phyloP scores from a whole-genome alignment of 306 rosid species.

The Quercus rubra region DNA sequence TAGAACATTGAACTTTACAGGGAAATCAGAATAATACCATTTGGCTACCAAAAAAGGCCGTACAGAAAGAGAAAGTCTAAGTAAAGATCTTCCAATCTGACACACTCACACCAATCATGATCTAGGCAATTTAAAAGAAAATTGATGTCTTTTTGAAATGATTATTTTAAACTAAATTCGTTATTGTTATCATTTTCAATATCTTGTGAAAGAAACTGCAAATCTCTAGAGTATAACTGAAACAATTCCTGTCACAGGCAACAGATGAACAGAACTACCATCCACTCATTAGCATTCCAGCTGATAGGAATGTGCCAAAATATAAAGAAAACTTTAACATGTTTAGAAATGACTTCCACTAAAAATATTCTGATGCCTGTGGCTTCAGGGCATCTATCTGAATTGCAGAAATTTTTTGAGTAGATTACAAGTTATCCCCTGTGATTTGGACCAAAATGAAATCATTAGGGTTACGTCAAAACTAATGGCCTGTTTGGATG shows the following conservation, averaged over 20 bases:
- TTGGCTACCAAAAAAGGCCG: too few species aligned
- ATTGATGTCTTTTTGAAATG: background rate
- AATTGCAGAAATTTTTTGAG: background rate
- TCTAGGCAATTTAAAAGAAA: background rate
- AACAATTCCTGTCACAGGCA: background rate
- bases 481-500: too few species aligned
- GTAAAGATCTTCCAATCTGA: background rate
- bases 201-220: background rate
- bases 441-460: too few species aligned
- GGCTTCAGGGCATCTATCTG: background rate
- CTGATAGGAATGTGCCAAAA: background rate
- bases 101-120: background rate
- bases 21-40: background rate
- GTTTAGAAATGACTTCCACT: background rate
- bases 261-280: background rate
- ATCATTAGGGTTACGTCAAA: too few species aligned
- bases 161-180: background rate
- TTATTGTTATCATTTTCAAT: background rate
- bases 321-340: background rate
- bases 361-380: background rate
- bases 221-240: background rate
- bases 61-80: too few species aligned
- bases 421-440: too few species aligned
- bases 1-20: background rate
- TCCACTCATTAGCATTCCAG: background rate